phyloP scores from a whole-genome alignment of 2,329 filamentous ascomycete species.

The Ceratocystis destructans region DNA sequence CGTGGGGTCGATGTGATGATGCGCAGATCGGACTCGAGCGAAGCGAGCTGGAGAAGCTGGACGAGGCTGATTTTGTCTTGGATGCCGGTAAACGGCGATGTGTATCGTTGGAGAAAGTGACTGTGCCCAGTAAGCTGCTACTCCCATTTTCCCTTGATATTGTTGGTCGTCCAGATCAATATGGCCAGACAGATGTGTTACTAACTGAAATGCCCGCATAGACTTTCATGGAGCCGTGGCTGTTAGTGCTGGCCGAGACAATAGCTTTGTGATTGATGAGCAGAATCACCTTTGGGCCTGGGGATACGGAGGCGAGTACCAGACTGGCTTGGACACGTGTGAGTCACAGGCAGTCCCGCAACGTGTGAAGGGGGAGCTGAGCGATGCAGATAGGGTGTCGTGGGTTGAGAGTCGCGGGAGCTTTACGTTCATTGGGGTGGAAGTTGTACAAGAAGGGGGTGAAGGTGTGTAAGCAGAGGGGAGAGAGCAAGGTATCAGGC shows the following conservation, averaged over 20 bases:
- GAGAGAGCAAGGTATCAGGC: neutral
- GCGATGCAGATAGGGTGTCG: neutral
- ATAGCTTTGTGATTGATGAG: constrained; percentile 13
- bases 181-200: neutral
- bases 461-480: neutral
- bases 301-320: constrained; percentile 16
- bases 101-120: constrained; percentile 13
- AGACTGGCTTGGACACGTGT: constrained; percentile 12
- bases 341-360: constrained; percentile 11
- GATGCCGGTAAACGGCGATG: constrained; percentile 13
- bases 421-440: constrained; percentile 17
- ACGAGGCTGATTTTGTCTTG: neutral
- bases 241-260: constrained; percentile 15
- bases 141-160: neutral
- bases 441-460: neutral
- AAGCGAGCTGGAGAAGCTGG: constrained; percentile 3
- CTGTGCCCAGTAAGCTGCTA: neutral
- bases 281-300: constrained; percentile 16
- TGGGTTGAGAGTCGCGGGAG: constrained; percentile 16
- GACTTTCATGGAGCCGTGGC: neutral
- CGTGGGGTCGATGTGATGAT: constrained; percentile 34
- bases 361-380: constrained; percentile 6
- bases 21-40: constrained; percentile 23
- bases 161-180: neutral
- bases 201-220: neutral